Evolutionary conservation across 345 rosid species (phyloP).

Genomic region (Combretum micranthum): DNA sequence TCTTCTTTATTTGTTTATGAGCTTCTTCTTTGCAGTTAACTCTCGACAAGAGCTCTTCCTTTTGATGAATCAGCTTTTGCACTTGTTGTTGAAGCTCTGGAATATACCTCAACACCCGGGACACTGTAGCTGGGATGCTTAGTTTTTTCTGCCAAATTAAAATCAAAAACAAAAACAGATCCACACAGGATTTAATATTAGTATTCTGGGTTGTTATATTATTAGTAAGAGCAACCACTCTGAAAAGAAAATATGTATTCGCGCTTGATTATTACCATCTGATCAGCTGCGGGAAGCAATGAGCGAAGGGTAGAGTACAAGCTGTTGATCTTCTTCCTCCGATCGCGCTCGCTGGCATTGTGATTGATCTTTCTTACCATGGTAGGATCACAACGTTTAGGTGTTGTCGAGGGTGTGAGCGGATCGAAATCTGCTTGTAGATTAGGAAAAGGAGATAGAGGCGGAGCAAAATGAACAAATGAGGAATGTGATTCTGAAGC

Average conservation of each 20-base stretch:
- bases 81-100: constrained; percentile 39
- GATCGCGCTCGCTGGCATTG: constrained; percentile 63
- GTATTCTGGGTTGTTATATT: too few relatives aligned
- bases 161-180: neutral
- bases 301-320: constrained; percentile 57
- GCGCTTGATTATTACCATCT: constrained; percentile 23
- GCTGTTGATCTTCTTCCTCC: constrained; percentile 51
- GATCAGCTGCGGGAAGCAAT: constrained; percentile 43
- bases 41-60: constrained; percentile 27
- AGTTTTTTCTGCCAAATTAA: constrained; percentile 23
- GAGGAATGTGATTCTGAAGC: too few relatives aligned
- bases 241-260: neutral
- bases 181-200: neutral
- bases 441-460: constrained; percentile 1
- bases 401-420: constrained; percentile 12
- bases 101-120: constrained; percentile 27
- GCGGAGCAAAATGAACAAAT: neutral
- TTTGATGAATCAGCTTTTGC: constrained; percentile 20
- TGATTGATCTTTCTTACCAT: constrained; percentile 54
- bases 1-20: constrained; percentile 17
- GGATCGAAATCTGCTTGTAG: constrained; percentile 3
- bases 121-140: constrained; percentile 38
- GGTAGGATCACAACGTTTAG: constrained; percentile 2
- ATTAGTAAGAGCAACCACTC: neutral
- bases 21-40: constrained; percentile 6